Base-by-base conservation (phyloP, 139 green algal species). In the Nannochloris sp. region DNA sequence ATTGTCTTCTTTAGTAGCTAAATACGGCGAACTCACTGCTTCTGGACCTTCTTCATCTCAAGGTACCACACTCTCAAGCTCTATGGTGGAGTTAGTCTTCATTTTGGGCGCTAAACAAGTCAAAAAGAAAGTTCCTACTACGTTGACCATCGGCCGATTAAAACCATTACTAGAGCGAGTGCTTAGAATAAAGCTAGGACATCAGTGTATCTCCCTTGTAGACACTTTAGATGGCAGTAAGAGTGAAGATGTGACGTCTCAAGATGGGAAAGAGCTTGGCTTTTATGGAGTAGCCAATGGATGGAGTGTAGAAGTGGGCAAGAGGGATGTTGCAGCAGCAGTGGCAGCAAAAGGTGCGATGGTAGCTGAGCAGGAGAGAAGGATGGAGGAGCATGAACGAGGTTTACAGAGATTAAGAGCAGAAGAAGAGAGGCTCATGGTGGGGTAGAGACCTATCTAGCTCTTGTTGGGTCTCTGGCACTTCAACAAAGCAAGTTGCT, bases 141-240 rank as follows among this genome's bases (percentile, higher is more conserved):
- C 36, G 6, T 57, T 75, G 3, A 75, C 58, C 4, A 39, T 75
- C 14, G 64, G 64, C 10, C 60, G 48, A 42, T 55, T 77, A 33
- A 77, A 77, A 54, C 31, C 67, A 13, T 35, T 77, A 36, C 30
- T 77, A 13, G 60, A 77, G 54, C 48, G 38, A 19, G 42, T 77
- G 45, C 46, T 70, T 37, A 37, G 70, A 2, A 44, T 77, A 8
- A 71, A 71, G 54, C 62, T 39, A 27, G 55, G 34, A 24, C 33
- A 72, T 33, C 70, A 77, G 54, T 45, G 51, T 34, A 29, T 77
- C 19, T 14, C 72, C 23, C 54, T 77, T 35, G 47, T 75, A 19
- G n/a, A n/a, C n/a, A n/a, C n/a, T n/a, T 45, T 9, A 19, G 9
- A 45, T 45, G 37, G 37, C 9, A 12, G 37, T 19, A 9, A 12